Conservation (phyloP, 2,329 filamentous ascomycete species). For the Didymella lethalis region DNA sequence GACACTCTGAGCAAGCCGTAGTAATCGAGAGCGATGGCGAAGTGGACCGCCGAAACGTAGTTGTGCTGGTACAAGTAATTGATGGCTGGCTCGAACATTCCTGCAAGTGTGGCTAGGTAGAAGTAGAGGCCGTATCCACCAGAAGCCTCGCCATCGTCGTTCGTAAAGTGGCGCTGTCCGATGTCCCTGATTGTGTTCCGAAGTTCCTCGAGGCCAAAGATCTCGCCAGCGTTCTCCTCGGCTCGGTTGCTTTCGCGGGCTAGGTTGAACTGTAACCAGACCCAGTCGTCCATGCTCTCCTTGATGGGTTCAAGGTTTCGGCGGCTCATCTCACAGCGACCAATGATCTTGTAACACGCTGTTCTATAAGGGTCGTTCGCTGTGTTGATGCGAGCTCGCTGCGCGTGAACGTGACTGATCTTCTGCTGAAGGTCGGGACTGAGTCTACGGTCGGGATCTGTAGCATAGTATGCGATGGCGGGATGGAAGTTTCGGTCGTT, state of each 20-base stretch:
- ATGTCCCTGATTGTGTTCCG: constrained; percentile 86
- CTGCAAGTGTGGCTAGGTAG: constrained; percentile 86
- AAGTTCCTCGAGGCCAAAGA: constrained; percentile 71
- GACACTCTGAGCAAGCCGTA: constrained; percentile 75
- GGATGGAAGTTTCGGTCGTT: constrained; percentile 89
- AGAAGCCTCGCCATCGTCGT: constrained; percentile 77
- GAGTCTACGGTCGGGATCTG: constrained; percentile 77
- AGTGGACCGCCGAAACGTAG: constrained; percentile 93
- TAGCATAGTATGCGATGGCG: constrained; percentile 86
- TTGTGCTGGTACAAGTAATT: constrained; percentile 91
- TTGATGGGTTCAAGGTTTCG: constrained; percentile 65
- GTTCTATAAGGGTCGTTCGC: constrained; percentile 94
- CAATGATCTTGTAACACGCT: constrained; percentile 97
- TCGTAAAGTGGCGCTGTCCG: constrained; percentile 88
- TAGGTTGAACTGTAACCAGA: constrained; percentile 71
- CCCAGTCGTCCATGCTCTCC: constrained; percentile 70
- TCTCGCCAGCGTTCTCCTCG: constrained; percentile 68
- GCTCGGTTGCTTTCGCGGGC: constrained; percentile 68
- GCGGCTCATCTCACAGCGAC: constrained; percentile 70
- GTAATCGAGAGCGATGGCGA: constrained; percentile 83
- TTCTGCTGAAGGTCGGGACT: constrained; percentile 81
- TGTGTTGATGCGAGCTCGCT: constrained; percentile 81
- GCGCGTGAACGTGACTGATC: constrained; percentile 88
- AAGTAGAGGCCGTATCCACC: constrained; percentile 90
- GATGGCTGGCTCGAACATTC: constrained; percentile 93